Conservation (phyloP, 1,139 yeast genomes). For the Blastobotrys persicus region DNA sequence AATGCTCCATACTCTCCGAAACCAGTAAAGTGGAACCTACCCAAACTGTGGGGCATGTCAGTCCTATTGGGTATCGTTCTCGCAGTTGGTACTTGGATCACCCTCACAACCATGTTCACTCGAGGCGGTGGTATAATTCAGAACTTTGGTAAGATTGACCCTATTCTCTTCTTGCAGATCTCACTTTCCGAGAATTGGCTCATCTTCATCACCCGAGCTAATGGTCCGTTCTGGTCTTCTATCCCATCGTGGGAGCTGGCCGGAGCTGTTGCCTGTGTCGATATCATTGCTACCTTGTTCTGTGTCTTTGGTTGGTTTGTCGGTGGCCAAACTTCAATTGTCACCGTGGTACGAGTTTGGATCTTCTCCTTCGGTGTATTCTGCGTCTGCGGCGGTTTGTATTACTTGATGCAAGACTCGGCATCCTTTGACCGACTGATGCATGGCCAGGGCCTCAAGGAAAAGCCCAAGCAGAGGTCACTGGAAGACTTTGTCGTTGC, state of each 20-base stretch:
- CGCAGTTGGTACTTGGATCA: slow-evolving; percentile 90
- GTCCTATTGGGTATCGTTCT: slow-evolving; percentile 74
- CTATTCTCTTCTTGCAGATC: slow-evolving; percentile 87
- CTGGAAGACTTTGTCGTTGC: slow-evolving; percentile 94
- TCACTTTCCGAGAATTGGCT: slow-evolving; percentile 95
- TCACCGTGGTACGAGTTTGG: slow-evolving; percentile 67
- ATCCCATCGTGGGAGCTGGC: slow-evolving; percentile 72
- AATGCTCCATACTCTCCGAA: slow-evolving; percentile 88
- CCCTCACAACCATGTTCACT: slow-evolving; percentile 87
- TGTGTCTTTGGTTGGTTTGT: slow-evolving; percentile 72
- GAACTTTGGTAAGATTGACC: slow-evolving; percentile 90
- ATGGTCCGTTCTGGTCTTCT: slow-evolving; percentile 75
- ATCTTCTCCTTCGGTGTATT: slow-evolving; percentile 67
- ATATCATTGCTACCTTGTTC: slow-evolving; percentile 67
- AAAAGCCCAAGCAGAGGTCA: slow-evolving; percentile 67
- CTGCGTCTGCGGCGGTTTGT: slow-evolving; percentile 68
- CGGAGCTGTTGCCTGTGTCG: slow-evolving; percentile 67
- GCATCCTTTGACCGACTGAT: slow-evolving; percentile 86
- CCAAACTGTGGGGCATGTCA: slow-evolving; percentile 97
- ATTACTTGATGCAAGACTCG: slow-evolving; percentile 74
- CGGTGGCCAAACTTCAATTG: slow-evolving; percentile 67
- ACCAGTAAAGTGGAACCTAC: slow-evolving; percentile 93
- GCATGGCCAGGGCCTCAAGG: slow-evolving; percentile 82
- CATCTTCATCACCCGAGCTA: slow-evolving; percentile 88
- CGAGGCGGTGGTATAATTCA: slow-evolving; percentile 87